A percentile compares a stretch with the other conserved stretches of the same genome.
Conservation (phyloP, 139 green algal species). For the Chlamydomonas applanata region DNA sequence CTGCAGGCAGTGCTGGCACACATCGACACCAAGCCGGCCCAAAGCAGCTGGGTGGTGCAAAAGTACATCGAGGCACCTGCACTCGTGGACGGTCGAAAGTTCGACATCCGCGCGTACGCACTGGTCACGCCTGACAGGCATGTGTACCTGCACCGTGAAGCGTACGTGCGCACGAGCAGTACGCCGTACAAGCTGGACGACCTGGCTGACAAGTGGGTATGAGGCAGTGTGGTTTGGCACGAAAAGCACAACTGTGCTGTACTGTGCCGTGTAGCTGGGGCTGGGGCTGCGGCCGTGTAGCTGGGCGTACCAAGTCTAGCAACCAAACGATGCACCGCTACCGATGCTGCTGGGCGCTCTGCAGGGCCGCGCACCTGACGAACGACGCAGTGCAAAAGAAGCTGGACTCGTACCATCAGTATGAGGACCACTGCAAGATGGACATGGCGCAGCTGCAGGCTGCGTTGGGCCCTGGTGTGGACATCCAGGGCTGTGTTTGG, state of each 20-base stretch:
- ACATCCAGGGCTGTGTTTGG: constrained; percentile 30
- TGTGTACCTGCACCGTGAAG: constrained; percentile 46
- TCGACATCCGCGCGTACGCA: constrained; percentile 53
- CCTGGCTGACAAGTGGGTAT: constrained; percentile 46
- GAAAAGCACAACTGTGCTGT: not conserved
- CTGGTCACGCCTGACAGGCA: constrained; percentile 35
- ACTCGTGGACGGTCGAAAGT: constrained; percentile 57
- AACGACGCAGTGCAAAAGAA: constrained; percentile 63
- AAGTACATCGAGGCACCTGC: constrained; percentile 62
- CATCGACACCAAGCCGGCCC: not conserved
- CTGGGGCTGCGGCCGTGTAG: too few relatives aligned
- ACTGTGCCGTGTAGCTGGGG: not conserved
- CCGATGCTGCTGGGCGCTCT: too few relatives aligned
- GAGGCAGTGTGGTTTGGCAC: too few relatives aligned
- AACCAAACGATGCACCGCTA: not conserved
- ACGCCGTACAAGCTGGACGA: constrained; percentile 44
- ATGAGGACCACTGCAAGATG: constrained; percentile 63
- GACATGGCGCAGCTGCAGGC: constrained; percentile 37
- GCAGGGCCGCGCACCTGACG: constrained; percentile 52
- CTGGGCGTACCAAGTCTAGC: too few relatives aligned
- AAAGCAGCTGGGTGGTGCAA: constrained; percentile 50
- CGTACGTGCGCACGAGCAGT: constrained; percentile 52
- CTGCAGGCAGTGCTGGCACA: not conserved
- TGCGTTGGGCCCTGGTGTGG: constrained; percentile 6
- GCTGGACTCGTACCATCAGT: constrained; percentile 43